Base-by-base conservation (phyloP, 2,329 filamentous ascomycete genomes). In the Xylaria sp. region DNA sequence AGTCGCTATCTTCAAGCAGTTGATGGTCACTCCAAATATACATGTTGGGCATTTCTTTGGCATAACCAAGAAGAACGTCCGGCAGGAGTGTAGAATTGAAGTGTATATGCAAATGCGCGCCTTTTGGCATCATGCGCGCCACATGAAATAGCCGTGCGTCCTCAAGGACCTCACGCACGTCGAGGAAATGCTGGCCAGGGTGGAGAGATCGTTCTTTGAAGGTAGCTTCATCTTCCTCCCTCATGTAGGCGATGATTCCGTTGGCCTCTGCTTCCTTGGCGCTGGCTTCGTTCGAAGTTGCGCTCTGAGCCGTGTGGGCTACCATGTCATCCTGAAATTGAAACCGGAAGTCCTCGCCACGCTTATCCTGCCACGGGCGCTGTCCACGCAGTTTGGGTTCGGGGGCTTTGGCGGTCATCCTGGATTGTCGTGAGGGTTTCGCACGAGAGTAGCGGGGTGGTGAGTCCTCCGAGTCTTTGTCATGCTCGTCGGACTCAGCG, bases 51-150 rank as follows among this genome's bases (percentile, higher is more conserved):
- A 88, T 85, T 4, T 64, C 79, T 78, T 79, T 83, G 66, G 78
- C 85, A 67, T 79, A 79, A 23, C 78, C 75, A 11, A 92, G 78
- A 19, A 92, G 78, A 4, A 87, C 80, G 1, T 79, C 73, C 9
- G 89, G 88, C 13, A 80, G 78, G 4, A 92, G 78, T 62, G 89
- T 90, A n/a, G 90, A 84, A 72, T 92, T 93, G 79, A 91, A 92
- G 73, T 93, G 90, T 23, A 92, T 84, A 73, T 93, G 90, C 23
- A 92, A 78, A 71, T 92, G 87, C 0, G 84, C 83, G 2, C 89
- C 90, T 74, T 93, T 93, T 41, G 90, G 90, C 79, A 90, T 83
- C 58, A 74, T 71, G 31, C 77, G 77, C 5, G 87, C 83, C 25
- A 89, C 81, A 27, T 78, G 67, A 67, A 87, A 85, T 13, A 92